These are phyloP conservation scores for Botrytis fabae DNA, from an alignment of 2,329 filamentous ascomycete species.

Conservation along the genomic window DNA sequence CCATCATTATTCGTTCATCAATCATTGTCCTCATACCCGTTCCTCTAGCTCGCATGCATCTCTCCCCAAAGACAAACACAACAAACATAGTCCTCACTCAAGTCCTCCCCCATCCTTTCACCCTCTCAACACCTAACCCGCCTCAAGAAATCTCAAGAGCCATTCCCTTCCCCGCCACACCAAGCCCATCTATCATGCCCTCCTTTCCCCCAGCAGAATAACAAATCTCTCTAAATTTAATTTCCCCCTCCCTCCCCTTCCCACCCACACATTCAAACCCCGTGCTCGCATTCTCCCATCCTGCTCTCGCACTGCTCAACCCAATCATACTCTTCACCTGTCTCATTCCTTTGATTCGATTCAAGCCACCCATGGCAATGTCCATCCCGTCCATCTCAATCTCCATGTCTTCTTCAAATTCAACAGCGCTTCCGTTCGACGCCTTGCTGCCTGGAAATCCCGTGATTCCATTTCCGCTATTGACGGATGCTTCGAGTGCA, in stretches of 20 bases:
- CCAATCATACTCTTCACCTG: constrained; percentile 10
- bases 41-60: too few relatives aligned
- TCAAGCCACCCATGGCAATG: neutral
- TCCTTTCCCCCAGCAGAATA: neutral
- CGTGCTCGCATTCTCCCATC: neutral
- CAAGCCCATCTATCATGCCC: neutral
- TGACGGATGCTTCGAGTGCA: neutral
- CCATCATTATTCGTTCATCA: neutral
- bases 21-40: neutral
- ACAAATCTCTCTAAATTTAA: constrained; percentile 17
- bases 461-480: neutral
- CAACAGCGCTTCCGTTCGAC: neutral
- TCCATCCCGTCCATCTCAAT: neutral
- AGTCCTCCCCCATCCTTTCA: neutral
- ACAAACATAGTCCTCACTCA: neutral
- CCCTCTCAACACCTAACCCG: neutral
- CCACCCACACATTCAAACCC: neutral
- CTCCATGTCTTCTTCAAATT: constrained; percentile 7
- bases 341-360: neutral
- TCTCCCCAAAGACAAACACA: neutral
- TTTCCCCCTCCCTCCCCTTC: neutral
- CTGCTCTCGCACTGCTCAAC: neutral
- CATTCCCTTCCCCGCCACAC: neutral
- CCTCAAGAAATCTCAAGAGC: constrained; percentile 14
- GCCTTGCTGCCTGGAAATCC: neutral